Evolutionary conservation across 2,329 filamentous ascomycete species (phyloP).

Genomic region (Talaromyces sp.): DNA sequence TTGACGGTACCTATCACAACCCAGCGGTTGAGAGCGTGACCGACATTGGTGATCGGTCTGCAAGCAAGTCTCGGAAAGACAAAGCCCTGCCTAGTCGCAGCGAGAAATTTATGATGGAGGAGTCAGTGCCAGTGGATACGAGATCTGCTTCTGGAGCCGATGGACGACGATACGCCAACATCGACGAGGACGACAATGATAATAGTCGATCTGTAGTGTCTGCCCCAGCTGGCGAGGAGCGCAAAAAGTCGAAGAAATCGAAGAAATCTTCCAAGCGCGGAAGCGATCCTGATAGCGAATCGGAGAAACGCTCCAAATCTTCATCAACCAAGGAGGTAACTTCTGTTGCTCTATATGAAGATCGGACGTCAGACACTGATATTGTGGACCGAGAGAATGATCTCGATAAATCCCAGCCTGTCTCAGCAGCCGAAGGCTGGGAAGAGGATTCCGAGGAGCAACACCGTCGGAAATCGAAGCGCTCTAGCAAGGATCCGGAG

Average conservation of each 20-base stretch:
- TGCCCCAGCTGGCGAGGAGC: conserved; percentile 12
- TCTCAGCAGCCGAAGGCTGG: neutral
- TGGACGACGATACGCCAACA: neutral
- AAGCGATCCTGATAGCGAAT: conserved; percentile 19
- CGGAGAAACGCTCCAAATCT: conserved; percentile 8
- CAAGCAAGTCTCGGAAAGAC: neutral
- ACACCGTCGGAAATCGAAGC: conserved; percentile 7
- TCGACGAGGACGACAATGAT: neutral
- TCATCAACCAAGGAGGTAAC: neutral
- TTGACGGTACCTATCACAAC: conserved; percentile 48
- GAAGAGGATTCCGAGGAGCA: conserved; percentile 4
- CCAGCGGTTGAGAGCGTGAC: conserved; percentile 47
- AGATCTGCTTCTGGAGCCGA: neutral
- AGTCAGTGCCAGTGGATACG: neutral
- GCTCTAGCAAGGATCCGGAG: conserved; percentile 1
- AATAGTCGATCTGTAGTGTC: conserved; percentile 18
- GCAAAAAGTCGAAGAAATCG: conserved; percentile 12
- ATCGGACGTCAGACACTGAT: neutral
- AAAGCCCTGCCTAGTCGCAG: neutral
- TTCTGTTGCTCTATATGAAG: neutral
- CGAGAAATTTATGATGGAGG: neutral
- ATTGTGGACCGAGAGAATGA: neutral
- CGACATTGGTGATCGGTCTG: conserved; percentile 20
- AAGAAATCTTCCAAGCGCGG: conserved; percentile 19
- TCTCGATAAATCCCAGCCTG: neutral